These are phyloP conservation scores for Haematococcus sp. DNA, from an alignment of 139 green algal genomes.

Conservation along the genomic window DNA sequence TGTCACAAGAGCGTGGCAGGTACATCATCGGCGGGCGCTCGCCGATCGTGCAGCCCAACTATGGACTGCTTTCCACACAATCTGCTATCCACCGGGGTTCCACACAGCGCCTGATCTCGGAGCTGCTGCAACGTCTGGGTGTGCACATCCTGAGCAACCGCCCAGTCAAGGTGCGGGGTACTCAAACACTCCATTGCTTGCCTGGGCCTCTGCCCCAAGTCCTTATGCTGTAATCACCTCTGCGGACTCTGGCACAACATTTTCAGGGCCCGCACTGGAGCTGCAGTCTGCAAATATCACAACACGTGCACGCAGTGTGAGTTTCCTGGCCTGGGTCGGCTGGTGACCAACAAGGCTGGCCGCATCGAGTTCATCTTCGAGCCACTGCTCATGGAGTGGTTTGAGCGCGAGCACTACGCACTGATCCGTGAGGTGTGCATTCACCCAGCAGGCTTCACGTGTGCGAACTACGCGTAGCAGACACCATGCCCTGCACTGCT, in stretches of 20 bases:
- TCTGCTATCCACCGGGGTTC: constrained; percentile 38
- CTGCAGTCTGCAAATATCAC: too few species aligned
- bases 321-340: constrained; percentile 41
- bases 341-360: constrained; percentile 43
- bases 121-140: constrained; percentile 50
- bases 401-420: constrained; percentile 40
- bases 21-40: constrained; percentile 37
- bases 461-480: background rate
- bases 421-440: constrained; percentile 39
- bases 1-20: constrained; percentile 50
- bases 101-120: constrained; percentile 41
- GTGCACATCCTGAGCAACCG: constrained; percentile 46
- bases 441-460: background rate
- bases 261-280: too few species aligned
- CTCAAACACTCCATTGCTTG: too few species aligned
- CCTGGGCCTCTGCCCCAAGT: too few species aligned
- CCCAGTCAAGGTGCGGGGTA: constrained; percentile 28
- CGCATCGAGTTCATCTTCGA: constrained; percentile 59
- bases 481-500: background rate
- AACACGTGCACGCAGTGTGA: constrained; percentile 27
- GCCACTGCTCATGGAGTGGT: constrained; percentile 34
- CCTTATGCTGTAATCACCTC: too few species aligned
- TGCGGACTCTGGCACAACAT: too few species aligned
- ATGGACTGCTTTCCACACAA: constrained; percentile 35
- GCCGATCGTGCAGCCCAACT: constrained; percentile 51